Evolutionary conservation across 768 basidiomycete genomes (phyloP), one percentile per base, ranked within the genome.

Genomic region (Russula virescens): DNA sequence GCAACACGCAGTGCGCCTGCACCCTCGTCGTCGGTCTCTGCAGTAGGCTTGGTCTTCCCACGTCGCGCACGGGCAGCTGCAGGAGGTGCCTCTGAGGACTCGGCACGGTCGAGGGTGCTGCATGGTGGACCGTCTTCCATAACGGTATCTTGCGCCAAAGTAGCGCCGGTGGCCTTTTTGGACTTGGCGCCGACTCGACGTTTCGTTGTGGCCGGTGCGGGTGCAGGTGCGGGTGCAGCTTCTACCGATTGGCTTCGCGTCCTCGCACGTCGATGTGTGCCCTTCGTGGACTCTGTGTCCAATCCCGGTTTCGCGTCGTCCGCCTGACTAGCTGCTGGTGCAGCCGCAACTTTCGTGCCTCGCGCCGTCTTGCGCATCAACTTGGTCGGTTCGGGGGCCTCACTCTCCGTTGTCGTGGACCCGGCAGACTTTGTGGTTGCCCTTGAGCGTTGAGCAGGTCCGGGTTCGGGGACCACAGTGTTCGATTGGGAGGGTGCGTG

Each of bases 361-460:
- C 58, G 67, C 18, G 43, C 38, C 55, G 54, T 51, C 52, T 55
- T 65, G 26, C 66, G 66, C 28, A 21, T 47, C 10, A 59, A 46
- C 59, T 53, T 65, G 48, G n/a, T 50, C 9, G 59, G 5, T 48
- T 58, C 50, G 46, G 63, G 42, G 1, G 63, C 59, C 34, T 62
- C 66, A 18, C 64, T 28, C 58, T 67, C 57, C 53, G 55, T 54
- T 13, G 52, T 43, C 18, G 42, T 56, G n/a, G 66, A 62, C 26
- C 52, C 63, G 1, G 64, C 59, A 4, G 66, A 67, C 46, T 62
- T 66, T 18, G 69, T 66, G 9, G 70, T 58, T 19, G 67, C 62
- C 43, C 73, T 68, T 4, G 71, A 70, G 38, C 70, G 71, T 7
- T 71, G 70, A 18, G 54, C 63, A 19, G 66, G n/a, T 49, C 66